A percentile compares a stretch with the other conserved stretches of the same genome.
Conservation (phyloP, 148 eudicot genomes). For the Oxyria digyna region DNA sequence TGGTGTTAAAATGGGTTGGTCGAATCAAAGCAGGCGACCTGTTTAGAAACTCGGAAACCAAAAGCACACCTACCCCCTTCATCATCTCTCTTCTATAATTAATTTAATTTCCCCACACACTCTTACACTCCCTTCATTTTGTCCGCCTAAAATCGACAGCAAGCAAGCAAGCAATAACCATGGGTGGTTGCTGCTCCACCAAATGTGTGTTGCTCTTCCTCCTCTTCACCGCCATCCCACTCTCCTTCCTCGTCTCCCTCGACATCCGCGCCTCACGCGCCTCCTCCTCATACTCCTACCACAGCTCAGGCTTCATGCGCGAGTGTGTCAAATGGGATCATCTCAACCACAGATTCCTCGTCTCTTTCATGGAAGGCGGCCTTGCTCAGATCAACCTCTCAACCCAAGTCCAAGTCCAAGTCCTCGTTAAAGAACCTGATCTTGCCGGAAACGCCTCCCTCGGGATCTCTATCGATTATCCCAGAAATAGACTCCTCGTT, state of each 20-base stretch:
- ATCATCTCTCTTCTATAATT: no score
- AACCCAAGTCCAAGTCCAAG: no score
- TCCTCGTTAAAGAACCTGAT: slow-evolving; percentile 36
- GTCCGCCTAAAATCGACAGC: no score
- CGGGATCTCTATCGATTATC: slow-evolving; percentile 47
- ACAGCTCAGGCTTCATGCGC: slow-evolving; percentile 57
- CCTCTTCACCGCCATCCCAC: slow-evolving; percentile 62
- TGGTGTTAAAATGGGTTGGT: no score
- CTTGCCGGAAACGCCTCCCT: slow-evolving; percentile 48
- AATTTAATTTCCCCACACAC: no score
- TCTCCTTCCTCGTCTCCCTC: slow-evolving; percentile 42
- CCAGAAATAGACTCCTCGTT: slow-evolving; percentile 55
- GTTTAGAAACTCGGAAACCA: no score
- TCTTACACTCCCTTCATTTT: not conserved
- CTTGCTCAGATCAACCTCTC: slow-evolving; percentile 36
- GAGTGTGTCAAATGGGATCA: slow-evolving; percentile 75
- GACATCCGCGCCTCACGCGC: slow-evolving; percentile 41
- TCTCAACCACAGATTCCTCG: slow-evolving; percentile 53
- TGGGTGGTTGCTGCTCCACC: slow-evolving; percentile 33
- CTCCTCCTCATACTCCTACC: slow-evolving; percentile 56
- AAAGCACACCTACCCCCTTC: no score
- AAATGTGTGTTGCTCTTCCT: slow-evolving; percentile 34
- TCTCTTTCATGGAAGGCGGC: slow-evolving; percentile 71
- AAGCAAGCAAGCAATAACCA: no score
- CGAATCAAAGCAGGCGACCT: no score